Evolutionary conservation across 768 basidiomycete genomes (phyloP).

Genomic region (Omphalotus guepiniiformis): DNA sequence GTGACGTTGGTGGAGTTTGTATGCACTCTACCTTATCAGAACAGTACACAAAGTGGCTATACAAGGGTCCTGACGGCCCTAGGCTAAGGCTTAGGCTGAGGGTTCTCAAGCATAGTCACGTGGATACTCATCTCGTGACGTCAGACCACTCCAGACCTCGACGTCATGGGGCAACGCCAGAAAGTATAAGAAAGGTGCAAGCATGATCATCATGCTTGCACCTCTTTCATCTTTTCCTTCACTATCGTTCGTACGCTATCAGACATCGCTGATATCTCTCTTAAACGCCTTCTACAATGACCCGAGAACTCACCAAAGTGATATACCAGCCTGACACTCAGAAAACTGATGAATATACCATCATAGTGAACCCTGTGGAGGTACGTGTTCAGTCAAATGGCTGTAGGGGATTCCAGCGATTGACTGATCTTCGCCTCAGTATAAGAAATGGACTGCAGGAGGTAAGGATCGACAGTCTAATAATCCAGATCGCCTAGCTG

Average conservation of each 20-base stretch:
- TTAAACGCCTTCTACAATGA: slow-evolving; percentile 28
- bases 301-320: slow-evolving; percentile 57
- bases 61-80: too few relatives aligned
- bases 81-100: too few relatives aligned
- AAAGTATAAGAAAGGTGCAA: slow-evolving; percentile 7
- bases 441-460: slow-evolving; percentile 75
- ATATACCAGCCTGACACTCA: slow-evolving; percentile 76
- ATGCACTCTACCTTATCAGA: too few relatives aligned
- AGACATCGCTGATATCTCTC: slow-evolving; percentile 14
- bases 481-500: slow-evolving; percentile 14
- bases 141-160: background rate
- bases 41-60: too few relatives aligned
- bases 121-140: background rate
- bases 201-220: background rate
- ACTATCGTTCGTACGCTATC: slow-evolving; percentile 6
- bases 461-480: slow-evolving; percentile 40
- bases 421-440: slow-evolving; percentile 36
- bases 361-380: slow-evolving; percentile 63
- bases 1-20: too few relatives aligned
- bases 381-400: slow-evolving; percentile 34
- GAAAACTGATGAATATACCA: slow-evolving; percentile 66
- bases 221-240: background rate
- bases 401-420: slow-evolving; percentile 4
- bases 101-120: background rate
- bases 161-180: slow-evolving; percentile 3